Conservation (phyloP, 1,139 yeast genomes). For the Saccharomyces hybrid region DNA sequence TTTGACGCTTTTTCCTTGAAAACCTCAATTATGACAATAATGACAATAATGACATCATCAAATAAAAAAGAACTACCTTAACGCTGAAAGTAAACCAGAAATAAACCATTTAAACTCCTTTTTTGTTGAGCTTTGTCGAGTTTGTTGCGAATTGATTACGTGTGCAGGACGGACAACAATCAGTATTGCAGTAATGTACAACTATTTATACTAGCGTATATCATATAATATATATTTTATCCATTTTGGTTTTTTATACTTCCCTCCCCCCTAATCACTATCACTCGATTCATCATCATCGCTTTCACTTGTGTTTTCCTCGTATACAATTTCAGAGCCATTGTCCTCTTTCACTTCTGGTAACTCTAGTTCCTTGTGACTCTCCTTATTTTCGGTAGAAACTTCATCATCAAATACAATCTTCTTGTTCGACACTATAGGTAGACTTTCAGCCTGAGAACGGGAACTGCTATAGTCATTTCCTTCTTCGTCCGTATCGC, state of each 20-base stretch:
- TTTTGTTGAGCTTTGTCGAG: not conserved
- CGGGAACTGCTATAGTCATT: slow-evolving; percentile 14
- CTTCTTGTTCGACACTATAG: slow-evolving; percentile 37
- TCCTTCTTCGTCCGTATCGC: slow-evolving; percentile 10
- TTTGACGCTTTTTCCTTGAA: not conserved
- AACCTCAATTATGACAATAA: not conserved
- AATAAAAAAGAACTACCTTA: not conserved
- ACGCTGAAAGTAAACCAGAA: not conserved
- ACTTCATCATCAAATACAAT: slow-evolving; percentile 36
- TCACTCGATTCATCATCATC: slow-evolving; percentile 22
- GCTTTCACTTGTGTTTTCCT: slow-evolving; percentile 29
- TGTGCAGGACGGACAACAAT: not conserved
- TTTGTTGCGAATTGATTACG: not conserved
- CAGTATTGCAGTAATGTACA: not conserved
- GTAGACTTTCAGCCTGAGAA: slow-evolving; percentile 32
- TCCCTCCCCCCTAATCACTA: slow-evolving; percentile 16
- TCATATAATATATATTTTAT: not conserved
- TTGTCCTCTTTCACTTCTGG: slow-evolving; percentile 29
- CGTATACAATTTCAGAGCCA: slow-evolving; percentile 32
- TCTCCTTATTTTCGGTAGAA: slow-evolving; percentile 31
- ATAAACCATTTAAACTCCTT: not conserved
- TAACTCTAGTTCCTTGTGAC: slow-evolving; percentile 31
- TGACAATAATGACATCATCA: not conserved
- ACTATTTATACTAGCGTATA: not conserved
- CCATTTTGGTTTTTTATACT: not conserved